These are phyloP conservation scores for Effrenium voratum DNA, from an alignment of 73 alveolate species.

Conservation along the genomic window DNA sequence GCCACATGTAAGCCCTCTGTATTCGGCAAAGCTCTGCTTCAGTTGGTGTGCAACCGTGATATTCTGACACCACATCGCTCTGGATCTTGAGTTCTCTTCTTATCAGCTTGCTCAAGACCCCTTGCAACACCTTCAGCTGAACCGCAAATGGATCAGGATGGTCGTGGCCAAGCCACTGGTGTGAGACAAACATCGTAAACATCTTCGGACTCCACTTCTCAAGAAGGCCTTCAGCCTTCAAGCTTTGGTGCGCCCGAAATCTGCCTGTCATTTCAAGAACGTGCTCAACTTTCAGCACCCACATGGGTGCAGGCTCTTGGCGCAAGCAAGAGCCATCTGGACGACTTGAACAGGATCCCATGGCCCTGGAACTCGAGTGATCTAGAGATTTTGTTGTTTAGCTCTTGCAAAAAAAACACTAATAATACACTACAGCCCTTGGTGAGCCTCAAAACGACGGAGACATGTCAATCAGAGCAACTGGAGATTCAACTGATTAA, in stretches of 20 bases:
- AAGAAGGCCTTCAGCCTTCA: slow-evolving; percentile 5
- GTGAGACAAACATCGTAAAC: slow-evolving; percentile 30
- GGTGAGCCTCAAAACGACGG: too few relatives aligned
- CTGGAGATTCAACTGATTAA: too few relatives aligned
- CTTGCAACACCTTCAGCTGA: not conserved
- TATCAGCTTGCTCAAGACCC: not conserved
- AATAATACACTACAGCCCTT: too few relatives aligned
- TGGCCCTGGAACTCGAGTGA: too few relatives aligned
- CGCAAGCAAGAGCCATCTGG: not conserved
- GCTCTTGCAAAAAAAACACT: too few relatives aligned
- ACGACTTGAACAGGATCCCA: too few relatives aligned
- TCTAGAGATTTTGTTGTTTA: too few relatives aligned
- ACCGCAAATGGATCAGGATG: not conserved
- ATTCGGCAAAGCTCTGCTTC: not conserved
- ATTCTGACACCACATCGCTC: not conserved
- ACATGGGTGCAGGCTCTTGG: slow-evolving; percentile 40
- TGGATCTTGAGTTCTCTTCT: not conserved
- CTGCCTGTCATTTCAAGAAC: slow-evolving; percentile 14
- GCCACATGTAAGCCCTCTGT: not conserved
- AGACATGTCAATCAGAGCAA: too few relatives aligned
- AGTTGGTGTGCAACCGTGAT: not conserved
- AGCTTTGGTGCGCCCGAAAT: slow-evolving; percentile 7
- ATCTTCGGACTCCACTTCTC: not conserved
- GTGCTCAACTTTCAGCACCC: slow-evolving; percentile 21
- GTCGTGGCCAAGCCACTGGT: slow-evolving; percentile 14